Evolutionary conservation across 2,329 filamentous ascomycete genomes (phyloP), one percentile per base, ranked within the genome.

Genomic region (Xylaria sp.): DNA sequence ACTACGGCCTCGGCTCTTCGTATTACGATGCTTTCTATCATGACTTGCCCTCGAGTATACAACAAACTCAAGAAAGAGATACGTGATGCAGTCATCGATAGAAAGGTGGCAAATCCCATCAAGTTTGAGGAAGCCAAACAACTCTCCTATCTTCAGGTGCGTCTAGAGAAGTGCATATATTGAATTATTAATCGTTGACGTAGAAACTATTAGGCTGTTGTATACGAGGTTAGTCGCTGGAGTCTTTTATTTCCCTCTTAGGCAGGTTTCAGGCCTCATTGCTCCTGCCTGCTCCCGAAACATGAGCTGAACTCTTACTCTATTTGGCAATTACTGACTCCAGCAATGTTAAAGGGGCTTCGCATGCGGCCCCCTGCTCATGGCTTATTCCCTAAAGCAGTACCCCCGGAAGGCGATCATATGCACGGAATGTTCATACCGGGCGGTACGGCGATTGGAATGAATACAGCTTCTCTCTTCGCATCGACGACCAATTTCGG

Each of bases 301-400:
- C n/a, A n/a, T n/a, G n/a, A n/a, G n/a, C n/a, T n/a, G n/a, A n/a
- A n/a, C n/a, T n/a, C n/a, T n/a, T n/a, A n/a, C n/a, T n/a, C n/a
- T n/a, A n/a, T n/a, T n/a, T n/a, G n/a, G n/a, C n/a, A n/a, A n/a
- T n/a, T n/a, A n/a, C n/a, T n/a, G n/a, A n/a, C n/a, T n/a, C n/a
- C n/a, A n/a, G n/a, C n/a, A n/a, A n/a, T n/a, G n/a, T n/a, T n/a
- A n/a, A n/a, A n/a, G 66, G 77, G 74, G 3, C 66, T 77, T 19
- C 72, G 78, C 0, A 73, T 78, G 28, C 73, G 71, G 23, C 72
- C 76, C 2, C 72, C 71, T 2, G 63, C 72, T 2, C 70, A 67
- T 1, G 70, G 67, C 7, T 54, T 72, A 6, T 64, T 68, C 25
- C 61, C 54, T n/a, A 72, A 72, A 40, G 37, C 58, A 5, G 70